Percentiles rank a stretch among this genome's conserved stretches.
Conservation (phyloP, 2,329 filamentous ascomycete species). For the Penicillium sp. region DNA sequence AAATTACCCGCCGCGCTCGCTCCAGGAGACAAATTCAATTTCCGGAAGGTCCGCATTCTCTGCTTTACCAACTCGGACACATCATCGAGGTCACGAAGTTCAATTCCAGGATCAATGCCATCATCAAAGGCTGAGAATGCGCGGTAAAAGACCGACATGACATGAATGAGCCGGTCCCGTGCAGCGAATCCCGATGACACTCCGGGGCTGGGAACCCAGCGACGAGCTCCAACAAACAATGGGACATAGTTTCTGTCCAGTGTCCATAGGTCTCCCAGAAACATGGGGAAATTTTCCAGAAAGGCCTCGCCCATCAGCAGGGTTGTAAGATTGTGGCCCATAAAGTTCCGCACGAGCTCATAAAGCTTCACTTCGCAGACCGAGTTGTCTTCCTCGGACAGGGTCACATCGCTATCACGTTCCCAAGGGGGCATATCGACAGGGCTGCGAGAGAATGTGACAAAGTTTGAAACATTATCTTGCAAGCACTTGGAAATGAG, state of each 20-base stretch:
- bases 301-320: conserved; percentile 54
- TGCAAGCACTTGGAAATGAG: conserved; percentile 41
- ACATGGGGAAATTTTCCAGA: conserved; percentile 51
- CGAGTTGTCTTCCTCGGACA: conserved; percentile 39
- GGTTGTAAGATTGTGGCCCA: conserved; percentile 49
- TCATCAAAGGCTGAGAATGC: conserved; percentile 45
- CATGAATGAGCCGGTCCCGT: conserved; percentile 41
- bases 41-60: conserved; percentile 42
- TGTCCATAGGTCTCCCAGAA: conserved; percentile 55
- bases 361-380: conserved; percentile 54
- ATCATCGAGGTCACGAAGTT: conserved; percentile 50
- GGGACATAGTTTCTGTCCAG: conserved; percentile 55
- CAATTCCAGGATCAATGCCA: conserved; percentile 42
- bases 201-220: conserved; percentile 54
- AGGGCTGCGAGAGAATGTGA: conserved; percentile 58
- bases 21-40: conserved; percentile 35
- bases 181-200: conserved; percentile 50
- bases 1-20: conserved; percentile 45
- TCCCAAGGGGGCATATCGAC: conserved; percentile 66
- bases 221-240: conserved; percentile 55
- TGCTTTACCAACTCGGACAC: conserved; percentile 46
- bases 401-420: conserved; percentile 47
- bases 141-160: conserved; percentile 43
- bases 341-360: conserved; percentile 56
- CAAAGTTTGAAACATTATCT: conserved; percentile 52